Evolutionary conservation across 495 filamentous ascomycete species (phyloP).

Genomic region (Aspergillus hancockii): DNA sequence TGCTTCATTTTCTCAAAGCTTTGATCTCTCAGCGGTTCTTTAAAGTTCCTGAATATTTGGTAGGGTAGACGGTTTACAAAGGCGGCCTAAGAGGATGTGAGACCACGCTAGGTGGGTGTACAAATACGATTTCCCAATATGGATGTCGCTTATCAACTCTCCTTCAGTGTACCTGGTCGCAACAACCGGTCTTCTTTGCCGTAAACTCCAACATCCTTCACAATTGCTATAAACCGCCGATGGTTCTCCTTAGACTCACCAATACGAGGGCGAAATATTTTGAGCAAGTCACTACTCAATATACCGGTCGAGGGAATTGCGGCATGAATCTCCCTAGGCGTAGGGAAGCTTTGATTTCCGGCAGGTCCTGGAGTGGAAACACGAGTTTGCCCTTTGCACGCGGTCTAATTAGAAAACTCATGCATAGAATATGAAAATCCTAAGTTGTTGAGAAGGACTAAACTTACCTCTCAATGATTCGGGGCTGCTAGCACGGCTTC

Average conservation of each 20-base stretch:
- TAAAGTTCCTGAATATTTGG: too few relatives aligned
- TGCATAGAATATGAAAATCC: not conserved
- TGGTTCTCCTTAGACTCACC: constrained; percentile 50
- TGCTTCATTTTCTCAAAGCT: too few relatives aligned
- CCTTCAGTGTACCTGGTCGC: constrained; percentile 41
- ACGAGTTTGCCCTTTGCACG: constrained; percentile 28
- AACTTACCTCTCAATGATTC: constrained; percentile 35
- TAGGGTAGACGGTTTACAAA: too few relatives aligned
- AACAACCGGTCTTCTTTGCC: constrained; percentile 47
- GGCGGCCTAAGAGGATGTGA: too few relatives aligned
- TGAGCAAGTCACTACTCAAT: constrained; percentile 59
- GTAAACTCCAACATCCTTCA: constrained; percentile 49
- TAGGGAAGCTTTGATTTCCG: constrained; percentile 48
- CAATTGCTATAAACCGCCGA: constrained; percentile 45
- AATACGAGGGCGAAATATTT: constrained; percentile 61
- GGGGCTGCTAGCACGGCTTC: constrained; percentile 44
- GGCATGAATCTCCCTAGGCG: constrained; percentile 68
- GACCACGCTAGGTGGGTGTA: too few relatives aligned
- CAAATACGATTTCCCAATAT: too few relatives aligned
- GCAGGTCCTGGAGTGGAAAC: constrained; percentile 36
- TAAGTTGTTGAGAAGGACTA: not conserved
- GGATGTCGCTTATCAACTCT: constrained; percentile 18
- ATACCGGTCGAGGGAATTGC: constrained; percentile 70
- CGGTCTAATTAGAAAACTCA: not conserved
- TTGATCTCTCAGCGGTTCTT: too few relatives aligned